Evolutionary conservation across 2,329 filamentous ascomycete genomes (phyloP).

Genomic region (Colletotrichum endophyticum): DNA sequence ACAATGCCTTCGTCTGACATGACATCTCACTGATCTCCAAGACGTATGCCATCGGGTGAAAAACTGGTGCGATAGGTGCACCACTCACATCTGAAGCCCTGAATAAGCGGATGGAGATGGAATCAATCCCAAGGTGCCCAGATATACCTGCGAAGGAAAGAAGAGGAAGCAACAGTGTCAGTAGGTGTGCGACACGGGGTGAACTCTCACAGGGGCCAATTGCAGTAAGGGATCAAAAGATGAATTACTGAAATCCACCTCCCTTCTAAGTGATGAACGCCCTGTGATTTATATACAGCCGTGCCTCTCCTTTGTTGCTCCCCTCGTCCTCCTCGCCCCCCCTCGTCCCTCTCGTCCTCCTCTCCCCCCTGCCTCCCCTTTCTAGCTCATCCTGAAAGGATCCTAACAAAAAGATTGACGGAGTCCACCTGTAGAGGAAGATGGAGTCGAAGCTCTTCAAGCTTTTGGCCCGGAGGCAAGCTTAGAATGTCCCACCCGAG

Average conservation of each 20-base stretch:
- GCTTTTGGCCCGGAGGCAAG: no score
- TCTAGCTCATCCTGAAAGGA: neutral
- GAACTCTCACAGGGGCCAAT: no score
- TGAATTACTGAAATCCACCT: neutral
- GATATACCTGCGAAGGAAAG: fast-evolving
- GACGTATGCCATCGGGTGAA: neutral
- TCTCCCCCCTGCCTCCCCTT: no score
- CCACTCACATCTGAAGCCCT: neutral
- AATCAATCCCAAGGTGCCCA: neutral
- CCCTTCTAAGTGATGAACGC: neutral
- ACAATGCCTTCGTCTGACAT: neutral
- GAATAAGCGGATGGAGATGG: fast-evolving
- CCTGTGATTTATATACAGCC: neutral
- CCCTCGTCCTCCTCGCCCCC: no score
- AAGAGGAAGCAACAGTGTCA: neutral
- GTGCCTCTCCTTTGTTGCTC: neutral
- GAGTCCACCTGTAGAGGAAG: neutral
- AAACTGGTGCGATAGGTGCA: neutral
- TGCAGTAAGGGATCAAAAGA: neutral
- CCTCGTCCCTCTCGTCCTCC: no score
- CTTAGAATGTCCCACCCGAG: no score
- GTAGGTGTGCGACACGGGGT: neutral
- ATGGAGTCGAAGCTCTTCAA: no score
- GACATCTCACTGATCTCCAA: neutral
- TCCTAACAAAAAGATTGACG: neutral